Base-by-base conservation (phyloP, 345 rosid species). In the Crucihimalaya himalaica region DNA sequence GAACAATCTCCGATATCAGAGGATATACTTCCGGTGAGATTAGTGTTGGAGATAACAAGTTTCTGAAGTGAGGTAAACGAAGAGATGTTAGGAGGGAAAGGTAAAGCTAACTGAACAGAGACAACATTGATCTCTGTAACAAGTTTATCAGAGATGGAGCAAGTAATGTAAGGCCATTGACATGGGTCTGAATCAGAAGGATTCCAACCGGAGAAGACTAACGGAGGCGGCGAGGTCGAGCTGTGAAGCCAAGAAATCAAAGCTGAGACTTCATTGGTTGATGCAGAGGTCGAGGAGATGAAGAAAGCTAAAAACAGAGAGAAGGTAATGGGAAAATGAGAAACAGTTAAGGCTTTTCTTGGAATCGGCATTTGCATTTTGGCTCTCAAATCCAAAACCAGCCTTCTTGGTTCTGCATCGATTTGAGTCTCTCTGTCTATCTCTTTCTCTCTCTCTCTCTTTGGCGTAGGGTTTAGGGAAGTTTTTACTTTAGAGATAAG, bases 21-120 rank as follows among this genome's bases (percentile, higher is more conserved):
- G 21, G 86, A 83, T 67, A 91, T 88, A 58, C 70, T 68, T 72
- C 92, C 92, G 6, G 88, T 87, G 83, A 87, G 86, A 79, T 86
- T 89, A 3, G 87, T 76, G 51, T 82, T 85, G 65, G 84, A 87
- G 61, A 89, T 81, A 52, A 78, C 72, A 16, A 87, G 89, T 50
- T 73, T 84, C 72, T 79, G 71, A 64, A 89, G 90, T 77, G 71
- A 84, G 18, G 68, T 63, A 46, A 89, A 80, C 5, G 86, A 82
- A 8, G 86, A 75, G 27, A 87, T 82, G 65, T 81, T 83, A 8
- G 84, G 81, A 72, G 88, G 96, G 81, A 89, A 27, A 86, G 83
- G 80, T 77, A 80, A 62, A 82, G 90, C 73, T 66, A 93, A 72
- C 63, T 80, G 79, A 55, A 83, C 23, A 66, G 85, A 87, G 83